phyloP scores from a whole-genome alignment of 257 asterid species.

The Echites panduratus region DNA sequence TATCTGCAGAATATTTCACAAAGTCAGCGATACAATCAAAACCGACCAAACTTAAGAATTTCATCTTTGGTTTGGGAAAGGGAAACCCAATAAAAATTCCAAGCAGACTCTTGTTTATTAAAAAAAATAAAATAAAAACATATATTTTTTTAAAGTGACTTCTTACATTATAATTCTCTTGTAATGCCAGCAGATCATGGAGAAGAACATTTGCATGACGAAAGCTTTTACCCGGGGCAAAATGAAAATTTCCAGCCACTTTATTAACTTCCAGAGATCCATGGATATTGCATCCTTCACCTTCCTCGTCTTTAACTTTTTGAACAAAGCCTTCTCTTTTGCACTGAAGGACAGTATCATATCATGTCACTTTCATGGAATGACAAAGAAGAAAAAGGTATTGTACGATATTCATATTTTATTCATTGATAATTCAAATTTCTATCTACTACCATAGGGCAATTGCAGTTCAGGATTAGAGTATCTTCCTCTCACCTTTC shows the following conservation, averaged over 20 bases:
- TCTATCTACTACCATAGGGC: neutral
- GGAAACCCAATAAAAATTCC: neutral
- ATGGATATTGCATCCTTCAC: slow-evolving; percentile 98
- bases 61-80: neutral
- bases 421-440: neutral
- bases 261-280: slow-evolving; percentile 92
- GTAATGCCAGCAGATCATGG: slow-evolving; percentile 60
- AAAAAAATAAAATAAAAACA: neutral
- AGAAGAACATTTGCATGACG: slow-evolving; percentile 48
- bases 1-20: slow-evolving; percentile 52
- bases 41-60: neutral
- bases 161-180: slow-evolving; percentile 71
- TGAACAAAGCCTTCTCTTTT: slow-evolving; percentile 88
- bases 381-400: neutral
- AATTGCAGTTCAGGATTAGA: neutral
- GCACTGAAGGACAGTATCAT: slow-evolving; percentile 48
- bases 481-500: neutral
- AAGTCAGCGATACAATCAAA: slow-evolving; percentile 9
- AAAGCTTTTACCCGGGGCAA: slow-evolving; percentile 85
- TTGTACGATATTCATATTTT: neutral
- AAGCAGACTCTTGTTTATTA: neutral
- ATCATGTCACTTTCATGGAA: slow-evolving; percentile 11
- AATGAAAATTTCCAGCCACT: slow-evolving; percentile 97
- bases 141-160: neutral
- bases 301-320: slow-evolving; percentile 79